Base-by-base conservation (phyloP, 768 basidiomycete genomes). In the Tulasnella sp. region DNA sequence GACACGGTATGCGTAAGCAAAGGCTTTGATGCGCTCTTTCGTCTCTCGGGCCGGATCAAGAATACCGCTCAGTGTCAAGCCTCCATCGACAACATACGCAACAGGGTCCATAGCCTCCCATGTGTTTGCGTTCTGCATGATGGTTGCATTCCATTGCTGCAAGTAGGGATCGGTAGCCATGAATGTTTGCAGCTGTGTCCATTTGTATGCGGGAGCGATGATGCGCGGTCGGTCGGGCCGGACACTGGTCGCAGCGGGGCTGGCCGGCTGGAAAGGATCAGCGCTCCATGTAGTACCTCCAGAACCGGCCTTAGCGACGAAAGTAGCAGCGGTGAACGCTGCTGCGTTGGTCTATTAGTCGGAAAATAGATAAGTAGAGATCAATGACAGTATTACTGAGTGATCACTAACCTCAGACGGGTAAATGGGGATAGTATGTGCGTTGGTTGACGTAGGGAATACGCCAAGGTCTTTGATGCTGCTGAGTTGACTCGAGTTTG, bases 1-100 rank as follows among this genome's bases (percentile, higher is more conserved):
- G 81, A 96, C 83, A 49, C 82, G 82, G 72, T 86, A 97, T 30
- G 78, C 92, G 67, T 97, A 99, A 1, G 83, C 81, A 73, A 89
- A 92, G 51, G 88, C 89, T 73, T 99, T 99, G 72, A 97, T 76
- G 56, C 89, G 80, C 75, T 85, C 78, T 72, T 99, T 98, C 68
- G 95, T 77, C 70, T 86, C 80, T 62, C 96, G 84, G 19, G 94
- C 85, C 63, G 82, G 80, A 68, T 99, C 96, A 27, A 99, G 78
- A 32, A 98, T 91, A 67, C 96, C 96, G 64, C 86, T 92, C 41
- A 74, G 73, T 23, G 61, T 47, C 19, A 75, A 68, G 63, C 80
- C 80, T 24, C 88, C 85, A 67, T 99, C 96, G 67, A 80, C 70
- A 64, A 73, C 70, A 70, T 97, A 96, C 21, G 65, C 66, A 32